Percentiles rank a stretch among this genome's conserved stretches.
phyloP scores from a whole-genome alignment of 257 asterid species.

The Linderniella brevidens region DNA sequence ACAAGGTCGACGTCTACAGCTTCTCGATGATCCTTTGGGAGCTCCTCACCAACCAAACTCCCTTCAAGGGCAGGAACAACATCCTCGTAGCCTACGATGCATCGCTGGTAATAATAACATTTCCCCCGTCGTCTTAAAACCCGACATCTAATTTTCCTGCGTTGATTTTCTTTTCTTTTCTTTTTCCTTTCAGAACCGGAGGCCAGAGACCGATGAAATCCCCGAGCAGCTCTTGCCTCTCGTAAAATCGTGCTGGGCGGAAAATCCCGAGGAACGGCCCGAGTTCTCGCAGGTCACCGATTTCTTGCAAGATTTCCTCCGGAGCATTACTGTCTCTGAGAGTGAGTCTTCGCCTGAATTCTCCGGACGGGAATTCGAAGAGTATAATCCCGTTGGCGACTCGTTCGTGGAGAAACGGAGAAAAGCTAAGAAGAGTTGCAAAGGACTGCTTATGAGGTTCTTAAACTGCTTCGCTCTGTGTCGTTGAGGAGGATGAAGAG shows the following conservation, averaged over 20 bases:
- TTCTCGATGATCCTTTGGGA: conserved; percentile 58
- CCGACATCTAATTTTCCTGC: too few relatives aligned
- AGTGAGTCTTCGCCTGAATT: too few relatives aligned
- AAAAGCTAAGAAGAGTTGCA: too few relatives aligned
- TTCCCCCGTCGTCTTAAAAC: too few relatives aligned
- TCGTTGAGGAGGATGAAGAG: too few relatives aligned
- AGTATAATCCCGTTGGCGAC: too few relatives aligned
- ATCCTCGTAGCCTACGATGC: conserved; percentile 54
- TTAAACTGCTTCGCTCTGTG: too few relatives aligned
- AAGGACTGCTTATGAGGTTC: too few relatives aligned
- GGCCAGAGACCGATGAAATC: conserved; percentile 43
- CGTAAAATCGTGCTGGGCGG: conserved; percentile 45
- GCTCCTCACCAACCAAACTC: conserved; percentile 41
- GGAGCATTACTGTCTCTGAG: background rate
- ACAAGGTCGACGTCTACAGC: conserved; percentile 58
- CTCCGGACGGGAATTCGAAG: too few relatives aligned
- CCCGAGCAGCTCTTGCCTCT: conserved; percentile 31
- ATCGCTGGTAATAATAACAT: conserved; percentile 21
- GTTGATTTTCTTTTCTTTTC: too few relatives aligned
- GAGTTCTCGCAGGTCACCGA: conserved; percentile 36
- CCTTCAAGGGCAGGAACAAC: conserved; percentile 33
- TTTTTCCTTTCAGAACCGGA: conserved; percentile 20
- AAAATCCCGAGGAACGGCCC: conserved; percentile 38
- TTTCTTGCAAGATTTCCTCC: conserved; percentile 18
- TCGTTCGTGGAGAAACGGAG: too few relatives aligned